A percentile compares a stretch with the other conserved stretches of the same genome.
Evolutionary conservation across 768 basidiomycete species (phyloP).

Genomic region (Hortiboletus campestris): DNA sequence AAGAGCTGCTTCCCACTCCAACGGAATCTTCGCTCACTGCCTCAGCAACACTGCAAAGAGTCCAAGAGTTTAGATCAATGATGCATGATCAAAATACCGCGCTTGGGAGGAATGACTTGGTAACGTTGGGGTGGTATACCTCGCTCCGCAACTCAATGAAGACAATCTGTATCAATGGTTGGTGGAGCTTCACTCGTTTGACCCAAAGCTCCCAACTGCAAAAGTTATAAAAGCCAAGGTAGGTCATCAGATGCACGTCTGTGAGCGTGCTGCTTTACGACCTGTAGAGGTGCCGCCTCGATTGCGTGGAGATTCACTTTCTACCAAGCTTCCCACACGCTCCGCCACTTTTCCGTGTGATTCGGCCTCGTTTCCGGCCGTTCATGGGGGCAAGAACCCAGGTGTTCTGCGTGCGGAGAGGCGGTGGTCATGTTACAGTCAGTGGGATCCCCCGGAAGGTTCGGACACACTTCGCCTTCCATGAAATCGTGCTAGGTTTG

Average conservation of each 20-base stretch:
- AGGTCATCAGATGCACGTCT: conserved; percentile 15
- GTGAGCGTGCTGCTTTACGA: neutral
- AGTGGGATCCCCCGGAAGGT: conserved; percentile 33
- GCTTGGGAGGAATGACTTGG: conserved; percentile 42
- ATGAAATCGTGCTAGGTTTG: neutral
- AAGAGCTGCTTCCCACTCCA: conserved; percentile 59
- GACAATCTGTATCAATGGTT: conserved; percentile 75
- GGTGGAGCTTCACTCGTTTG: conserved; percentile 71
- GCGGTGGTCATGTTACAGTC: conserved; percentile 67
- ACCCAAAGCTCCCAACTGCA: conserved; percentile 55
- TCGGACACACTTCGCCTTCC: neutral
- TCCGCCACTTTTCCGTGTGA: conserved; percentile 75
- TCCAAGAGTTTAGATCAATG: conserved; percentile 50
- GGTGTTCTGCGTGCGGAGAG: conserved; percentile 37
- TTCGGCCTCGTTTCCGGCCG: conserved; percentile 69
- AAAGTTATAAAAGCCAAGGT: conserved; percentile 56
- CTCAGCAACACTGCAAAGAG: conserved; percentile 56
- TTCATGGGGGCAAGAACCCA: conserved; percentile 46
- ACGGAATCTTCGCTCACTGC: conserved; percentile 52
- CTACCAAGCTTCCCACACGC: conserved; percentile 62
- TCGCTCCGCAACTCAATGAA: conserved; percentile 61
- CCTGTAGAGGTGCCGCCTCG: conserved; percentile 52
- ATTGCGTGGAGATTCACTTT: conserved; percentile 74
- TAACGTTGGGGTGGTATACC: conserved; percentile 63
- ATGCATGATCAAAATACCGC: conserved; percentile 55